Conservation (phyloP, 2,329 filamentous ascomycete genomes). For the Zopfia rhizophila region DNA sequence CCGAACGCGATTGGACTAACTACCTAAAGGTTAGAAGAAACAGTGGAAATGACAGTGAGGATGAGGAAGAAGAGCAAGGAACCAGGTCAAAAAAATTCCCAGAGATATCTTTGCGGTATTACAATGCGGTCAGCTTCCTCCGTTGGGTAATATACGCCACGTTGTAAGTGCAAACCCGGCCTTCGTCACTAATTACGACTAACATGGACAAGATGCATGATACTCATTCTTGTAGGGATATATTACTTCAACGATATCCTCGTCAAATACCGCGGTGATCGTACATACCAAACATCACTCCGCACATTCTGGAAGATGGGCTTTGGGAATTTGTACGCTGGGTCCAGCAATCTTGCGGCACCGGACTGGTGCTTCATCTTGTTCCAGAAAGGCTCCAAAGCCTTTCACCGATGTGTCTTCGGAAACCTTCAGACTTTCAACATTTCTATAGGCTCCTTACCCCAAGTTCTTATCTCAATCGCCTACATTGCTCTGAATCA, state of each 20-base stretch:
- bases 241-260: constrained; percentile 3
- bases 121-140: constrained; percentile 6
- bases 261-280: background rate
- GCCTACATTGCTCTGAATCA: constrained; percentile 12
- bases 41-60: constrained; percentile 2
- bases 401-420: too few relatives aligned
- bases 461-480: constrained; percentile 9
- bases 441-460: constrained; percentile 2
- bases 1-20: background rate
- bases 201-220: constrained; percentile 4
- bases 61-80: background rate
- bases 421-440: too few relatives aligned
- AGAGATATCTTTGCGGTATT: constrained; percentile 2
- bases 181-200: background rate
- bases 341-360: background rate
- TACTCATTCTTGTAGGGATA: background rate
- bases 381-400: too few relatives aligned
- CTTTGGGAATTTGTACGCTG: background rate
- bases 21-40: constrained; percentile 1
- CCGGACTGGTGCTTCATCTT: background rate
- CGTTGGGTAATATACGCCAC: constrained; percentile 13
- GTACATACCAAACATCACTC: background rate
- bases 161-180: constrained; percentile 3
- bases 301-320: constrained; percentile 5
- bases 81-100: constrained; percentile 4